These are phyloP conservation scores for Sporothrix euskadiensis DNA, from an alignment of 2,329 filamentous ascomycete genomes.

Conservation along the genomic window DNA sequence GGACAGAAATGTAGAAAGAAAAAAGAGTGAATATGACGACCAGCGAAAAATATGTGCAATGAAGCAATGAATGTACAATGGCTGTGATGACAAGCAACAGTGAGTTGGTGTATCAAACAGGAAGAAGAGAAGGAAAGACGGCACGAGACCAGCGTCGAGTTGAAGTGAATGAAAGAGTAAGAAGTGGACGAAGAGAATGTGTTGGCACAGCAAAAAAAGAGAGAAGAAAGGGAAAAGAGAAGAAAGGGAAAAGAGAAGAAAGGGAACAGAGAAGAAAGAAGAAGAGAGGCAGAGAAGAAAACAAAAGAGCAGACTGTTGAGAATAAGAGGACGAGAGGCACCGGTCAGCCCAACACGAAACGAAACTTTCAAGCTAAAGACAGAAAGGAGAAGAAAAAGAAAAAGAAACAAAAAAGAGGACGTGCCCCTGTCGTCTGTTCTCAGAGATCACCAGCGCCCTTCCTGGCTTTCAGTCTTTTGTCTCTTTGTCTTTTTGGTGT, in stretches of 20 bases:
- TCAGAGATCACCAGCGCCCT: not conserved
- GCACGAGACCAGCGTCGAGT: conserved; percentile 23
- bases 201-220: not conserved
- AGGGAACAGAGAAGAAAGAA: conserved; percentile 21
- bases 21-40: not conserved
- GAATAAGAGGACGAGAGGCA: conserved; percentile 5
- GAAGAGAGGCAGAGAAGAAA: not conserved
- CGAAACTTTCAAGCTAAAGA: not conserved
- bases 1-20: not conserved
- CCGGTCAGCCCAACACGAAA: conserved; percentile 13
- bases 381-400: not conserved
- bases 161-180: not conserved
- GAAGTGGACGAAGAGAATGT: not conserved
- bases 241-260: not conserved
- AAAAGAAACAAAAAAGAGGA: not conserved
- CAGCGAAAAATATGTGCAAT: conserved; percentile 10
- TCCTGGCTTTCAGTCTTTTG: not conserved
- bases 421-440: not conserved
- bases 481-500: not conserved
- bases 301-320: not conserved
- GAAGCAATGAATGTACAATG: not conserved
- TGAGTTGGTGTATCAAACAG: conserved; percentile 18
- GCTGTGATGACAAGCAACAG: not conserved
- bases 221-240: not conserved
- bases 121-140: conserved; percentile 22